Percentiles rank a stretch among this genome's conserved stretches.
These are phyloP conservation scores for Fusarium secorum DNA, from an alignment of 2,329 filamentous ascomycete species.

Conservation along the genomic window DNA sequence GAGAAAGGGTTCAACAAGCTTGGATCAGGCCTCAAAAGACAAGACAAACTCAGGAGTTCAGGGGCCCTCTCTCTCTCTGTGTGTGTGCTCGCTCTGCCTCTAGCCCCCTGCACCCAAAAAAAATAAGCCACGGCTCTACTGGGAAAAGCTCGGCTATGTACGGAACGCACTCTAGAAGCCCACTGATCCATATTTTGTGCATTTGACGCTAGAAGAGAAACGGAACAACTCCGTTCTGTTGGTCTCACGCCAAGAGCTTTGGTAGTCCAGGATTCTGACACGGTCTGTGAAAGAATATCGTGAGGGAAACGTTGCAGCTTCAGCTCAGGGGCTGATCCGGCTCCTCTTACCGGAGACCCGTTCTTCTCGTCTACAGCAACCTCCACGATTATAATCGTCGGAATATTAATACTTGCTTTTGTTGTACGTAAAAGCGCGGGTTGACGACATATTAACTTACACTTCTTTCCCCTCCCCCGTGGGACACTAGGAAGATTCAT, in stretches of 20 bases:
- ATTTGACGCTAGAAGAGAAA: constrained; percentile 28
- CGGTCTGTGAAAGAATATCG: neutral
- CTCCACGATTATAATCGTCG: neutral
- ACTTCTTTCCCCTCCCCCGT: constrained; percentile 3
- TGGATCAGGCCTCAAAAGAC: constrained; percentile 17
- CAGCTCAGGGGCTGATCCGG: constrained; percentile 17
- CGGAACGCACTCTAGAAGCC: constrained; percentile 24
- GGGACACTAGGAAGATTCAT: constrained; percentile 3
- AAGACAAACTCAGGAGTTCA: constrained; percentile 17
- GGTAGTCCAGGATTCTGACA: neutral
- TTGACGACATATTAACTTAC: neutral
- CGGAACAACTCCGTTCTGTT: constrained; percentile 23
- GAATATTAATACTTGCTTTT: neutral
- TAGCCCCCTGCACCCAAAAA: neutral
- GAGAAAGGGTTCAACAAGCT: constrained; percentile 18
- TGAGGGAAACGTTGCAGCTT: neutral
- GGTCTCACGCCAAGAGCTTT: constrained; percentile 3
- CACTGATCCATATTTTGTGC: constrained; percentile 27
- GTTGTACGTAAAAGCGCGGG: constrained; percentile 6
- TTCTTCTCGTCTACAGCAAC: neutral
- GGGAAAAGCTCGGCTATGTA: constrained; percentile 31
- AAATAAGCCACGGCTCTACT: neutral
- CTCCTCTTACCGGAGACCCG: constrained; percentile 4
- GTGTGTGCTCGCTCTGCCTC: neutral
- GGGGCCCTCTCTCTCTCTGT: neutral